These are phyloP conservation scores for Hypoxylon sp. DNA, from an alignment of 2,329 filamentous ascomycete species.

Conservation along the genomic window DNA sequence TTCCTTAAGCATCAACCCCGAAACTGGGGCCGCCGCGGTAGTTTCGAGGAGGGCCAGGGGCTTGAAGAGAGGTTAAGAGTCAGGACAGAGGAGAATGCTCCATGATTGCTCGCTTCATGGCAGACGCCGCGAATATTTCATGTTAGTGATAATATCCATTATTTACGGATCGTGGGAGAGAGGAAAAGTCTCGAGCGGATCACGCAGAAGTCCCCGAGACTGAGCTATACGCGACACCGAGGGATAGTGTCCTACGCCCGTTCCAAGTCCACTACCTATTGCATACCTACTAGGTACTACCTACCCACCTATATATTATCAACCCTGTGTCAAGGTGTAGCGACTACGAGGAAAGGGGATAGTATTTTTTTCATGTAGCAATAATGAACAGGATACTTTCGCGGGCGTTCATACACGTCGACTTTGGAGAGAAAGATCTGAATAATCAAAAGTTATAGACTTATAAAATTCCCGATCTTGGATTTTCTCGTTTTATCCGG, in stretches of 20 bases:
- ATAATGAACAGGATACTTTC: slow-evolving; percentile 12
- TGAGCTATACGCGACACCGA: slow-evolving; percentile 1
- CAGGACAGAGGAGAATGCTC: slow-evolving; percentile 27
- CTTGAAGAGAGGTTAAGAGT: slow-evolving; percentile 51
- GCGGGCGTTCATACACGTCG: not conserved
- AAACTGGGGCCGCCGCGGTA: slow-evolving; percentile 90
- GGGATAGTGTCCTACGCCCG: not conserved
- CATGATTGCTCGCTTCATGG: slow-evolving; percentile 2
- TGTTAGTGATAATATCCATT: not conserved
- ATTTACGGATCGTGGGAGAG: not conserved
- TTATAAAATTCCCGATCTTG: not conserved
- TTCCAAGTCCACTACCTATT: not conserved
- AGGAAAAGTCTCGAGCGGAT: not conserved
- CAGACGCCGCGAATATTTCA: not conserved
- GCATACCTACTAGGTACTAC: not conserved
- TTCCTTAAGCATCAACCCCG: slow-evolving; percentile 91
- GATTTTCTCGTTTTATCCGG: not conserved
- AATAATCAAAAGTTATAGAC: slow-evolving; percentile 3
- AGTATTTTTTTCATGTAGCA: slow-evolving; percentile 19
- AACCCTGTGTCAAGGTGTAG: not conserved
- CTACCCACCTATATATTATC: not conserved
- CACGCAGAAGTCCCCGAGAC: not conserved
- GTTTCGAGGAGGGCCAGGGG: slow-evolving; percentile 68
- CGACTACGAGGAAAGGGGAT: not conserved
- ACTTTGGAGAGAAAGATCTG: not conserved